phyloP scores from a whole-genome alignment of 768 basidiomycete genomes.

The Boletus sp. region DNA sequence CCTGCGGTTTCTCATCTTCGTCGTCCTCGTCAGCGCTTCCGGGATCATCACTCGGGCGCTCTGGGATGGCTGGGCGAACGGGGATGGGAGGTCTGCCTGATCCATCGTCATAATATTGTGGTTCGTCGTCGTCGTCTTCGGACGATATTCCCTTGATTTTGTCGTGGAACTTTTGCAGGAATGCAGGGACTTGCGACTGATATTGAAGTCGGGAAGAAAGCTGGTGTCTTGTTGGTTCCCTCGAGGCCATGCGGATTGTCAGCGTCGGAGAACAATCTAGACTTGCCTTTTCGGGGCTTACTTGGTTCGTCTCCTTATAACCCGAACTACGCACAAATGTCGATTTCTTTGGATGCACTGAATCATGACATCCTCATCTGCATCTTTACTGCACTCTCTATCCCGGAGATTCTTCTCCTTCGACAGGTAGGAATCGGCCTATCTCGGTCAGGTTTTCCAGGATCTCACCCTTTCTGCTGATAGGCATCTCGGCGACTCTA shows the following conservation, averaged over 20 bases:
- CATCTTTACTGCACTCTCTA: constrained; percentile 35
- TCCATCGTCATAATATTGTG: constrained; percentile 61
- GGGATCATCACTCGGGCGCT: constrained; percentile 63
- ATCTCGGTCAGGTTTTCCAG: background rate
- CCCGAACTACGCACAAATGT: constrained; percentile 12
- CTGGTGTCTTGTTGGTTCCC: constrained; percentile 69
- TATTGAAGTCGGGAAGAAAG: constrained; percentile 71
- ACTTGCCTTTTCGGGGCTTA: constrained; percentile 20
- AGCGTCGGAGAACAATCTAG: background rate
- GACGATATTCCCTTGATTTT: constrained; percentile 52
- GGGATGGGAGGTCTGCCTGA: constrained; percentile 75
- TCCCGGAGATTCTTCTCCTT: constrained; percentile 42
- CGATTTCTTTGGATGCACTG: constrained; percentile 22
- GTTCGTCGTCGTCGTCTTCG: constrained; percentile 46
- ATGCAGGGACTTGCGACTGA: constrained; percentile 56
- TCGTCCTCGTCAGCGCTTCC: constrained; percentile 73
- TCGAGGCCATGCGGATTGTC: constrained; percentile 35
- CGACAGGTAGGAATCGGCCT: constrained; percentile 38
- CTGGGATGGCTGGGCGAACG: constrained; percentile 66
- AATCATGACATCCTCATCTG: constrained; percentile 40
- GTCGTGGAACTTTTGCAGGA: constrained; percentile 65
- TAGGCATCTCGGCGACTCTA: constrained; percentile 54
- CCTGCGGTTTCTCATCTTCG: constrained; percentile 80
- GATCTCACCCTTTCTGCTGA: background rate
- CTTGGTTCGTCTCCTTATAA: background rate